phyloP scores from a whole-genome alignment of 2,329 filamentous ascomycete genomes.

The Fusarium stilboides region DNA sequence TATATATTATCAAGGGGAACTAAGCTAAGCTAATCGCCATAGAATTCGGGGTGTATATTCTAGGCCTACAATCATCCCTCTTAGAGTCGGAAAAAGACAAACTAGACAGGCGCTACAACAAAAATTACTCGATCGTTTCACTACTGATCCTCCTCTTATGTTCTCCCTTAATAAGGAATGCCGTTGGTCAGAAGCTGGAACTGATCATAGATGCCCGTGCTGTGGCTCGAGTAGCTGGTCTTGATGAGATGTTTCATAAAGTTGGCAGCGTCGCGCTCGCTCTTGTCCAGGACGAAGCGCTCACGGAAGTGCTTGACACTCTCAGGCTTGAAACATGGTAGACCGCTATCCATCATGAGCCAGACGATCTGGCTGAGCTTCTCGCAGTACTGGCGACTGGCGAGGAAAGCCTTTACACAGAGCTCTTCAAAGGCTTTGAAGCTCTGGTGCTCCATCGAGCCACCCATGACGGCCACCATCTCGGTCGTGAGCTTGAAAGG shows the following conservation, averaged over 20 bases:
- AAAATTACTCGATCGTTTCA: neutral
- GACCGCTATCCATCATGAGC: conserved; percentile 94
- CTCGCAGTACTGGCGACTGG: conserved; percentile 86
- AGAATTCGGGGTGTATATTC: conserved; percentile 4
- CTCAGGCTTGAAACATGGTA: conserved; percentile 98
- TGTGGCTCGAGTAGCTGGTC: conserved; percentile 92
- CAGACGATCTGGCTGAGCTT: conserved; percentile 92
- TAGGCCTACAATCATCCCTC: conserved; percentile 5
- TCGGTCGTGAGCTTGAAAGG: conserved; percentile 98
- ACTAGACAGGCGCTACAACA: conserved; percentile 14
- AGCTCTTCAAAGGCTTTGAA: conserved; percentile 98
- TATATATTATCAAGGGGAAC: conserved; percentile 28
- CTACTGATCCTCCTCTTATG: conserved; percentile 13
- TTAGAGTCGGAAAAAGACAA: conserved; percentile 1
- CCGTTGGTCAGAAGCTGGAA: conserved; percentile 98
- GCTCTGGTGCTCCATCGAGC: conserved; percentile 84
- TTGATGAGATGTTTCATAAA: conserved; percentile 92
- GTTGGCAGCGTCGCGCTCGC: conserved; percentile 92
- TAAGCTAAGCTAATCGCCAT: conserved; percentile 18
- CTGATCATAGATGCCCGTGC: conserved; percentile 95
- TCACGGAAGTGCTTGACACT: conserved; percentile 94
- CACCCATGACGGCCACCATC: conserved; percentile 99
- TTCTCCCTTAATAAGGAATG: conserved; percentile 82
- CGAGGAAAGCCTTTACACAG: conserved; percentile 94
- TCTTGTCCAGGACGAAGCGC: conserved; percentile 92